phyloP scores from a whole-genome alignment of 345 rosid genomes.

The Lepidium aucheri region DNA sequence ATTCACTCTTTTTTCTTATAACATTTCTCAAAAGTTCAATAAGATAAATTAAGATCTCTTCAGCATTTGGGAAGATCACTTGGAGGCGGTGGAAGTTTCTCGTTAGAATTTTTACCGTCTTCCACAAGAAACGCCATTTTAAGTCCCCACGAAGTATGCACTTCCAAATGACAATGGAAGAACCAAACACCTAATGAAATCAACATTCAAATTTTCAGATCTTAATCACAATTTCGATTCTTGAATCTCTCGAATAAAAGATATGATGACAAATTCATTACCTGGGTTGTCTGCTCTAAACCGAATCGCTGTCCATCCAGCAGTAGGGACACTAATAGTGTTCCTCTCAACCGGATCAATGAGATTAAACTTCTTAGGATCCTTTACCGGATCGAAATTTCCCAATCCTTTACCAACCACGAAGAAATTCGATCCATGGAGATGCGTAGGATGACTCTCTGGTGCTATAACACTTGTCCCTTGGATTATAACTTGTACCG shows the following conservation, averaged over 20 bases:
- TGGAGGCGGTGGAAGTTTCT: constrained; percentile 60
- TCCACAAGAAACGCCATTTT: constrained; percentile 84
- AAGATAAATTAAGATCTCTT: neutral
- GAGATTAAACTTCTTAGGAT: constrained; percentile 57
- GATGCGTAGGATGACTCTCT: constrained; percentile 67
- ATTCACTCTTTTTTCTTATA: neutral
- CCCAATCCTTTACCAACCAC: constrained; percentile 61
- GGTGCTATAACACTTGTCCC: constrained; percentile 63
- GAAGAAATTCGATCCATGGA: constrained; percentile 64
- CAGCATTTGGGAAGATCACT: constrained; percentile 73
- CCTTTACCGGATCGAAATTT: constrained; percentile 47
- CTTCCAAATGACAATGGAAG: constrained; percentile 78
- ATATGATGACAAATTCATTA: neutral
- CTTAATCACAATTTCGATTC: neutral
- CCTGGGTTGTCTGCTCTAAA: constrained; percentile 85
- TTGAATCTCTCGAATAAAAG: neutral
- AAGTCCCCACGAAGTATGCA: constrained; percentile 79
- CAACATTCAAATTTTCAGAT: neutral
- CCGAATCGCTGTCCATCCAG: constrained; percentile 73
- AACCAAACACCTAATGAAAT: constrained; percentile 58
- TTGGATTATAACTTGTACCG: constrained; percentile 63
- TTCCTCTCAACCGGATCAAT: constrained; percentile 83
- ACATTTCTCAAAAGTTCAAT: neutral
- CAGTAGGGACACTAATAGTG: constrained; percentile 62
- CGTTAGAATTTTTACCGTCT: constrained; percentile 48